Evolutionary conservation across 1,284 basidiomycete species (phyloP), one percentile per base, ranked within the genome.

Genomic region (Ceratorhiza oryzae-sativae): DNA sequence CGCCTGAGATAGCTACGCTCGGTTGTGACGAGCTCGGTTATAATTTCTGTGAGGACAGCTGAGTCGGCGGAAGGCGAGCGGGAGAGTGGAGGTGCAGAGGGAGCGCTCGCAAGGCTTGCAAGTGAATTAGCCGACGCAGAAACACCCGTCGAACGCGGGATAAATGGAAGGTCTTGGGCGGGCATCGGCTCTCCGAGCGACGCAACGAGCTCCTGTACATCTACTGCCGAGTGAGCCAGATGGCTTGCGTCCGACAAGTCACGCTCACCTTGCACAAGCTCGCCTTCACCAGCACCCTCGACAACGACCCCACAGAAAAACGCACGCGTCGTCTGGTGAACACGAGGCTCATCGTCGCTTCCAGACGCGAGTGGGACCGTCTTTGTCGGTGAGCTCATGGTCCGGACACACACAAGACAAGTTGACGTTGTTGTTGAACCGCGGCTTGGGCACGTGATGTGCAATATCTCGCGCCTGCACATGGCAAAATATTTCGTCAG

Each of bases 271-370:
- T 89, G 87, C 51, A 89, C 84, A 68, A 92, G 84, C 75, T 83
- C 84, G 1, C 88, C 89, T 76, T 86, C 84, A 73, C 89, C 88
- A 45, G 88, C 86, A 62, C 88, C 90, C 80, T 93, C 91, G 32
- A 93, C 89, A 23, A 93, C 91, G 39, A 93, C 90, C 42, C 89
- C 89, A 76, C 90, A 92, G 79, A 89, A 91, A 80, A 93, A 93
- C 34, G 88, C 88, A 78, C 91, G 89, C 78, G 84, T 89, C 1
- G 88, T 93, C 73, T 25, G 41, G 32, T 59, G 41, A 34, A 56
- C 39, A 15, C 67, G 36, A 3, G 67, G 67, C 45, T 70, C 67
- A 30, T 70, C 67, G 23, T 70, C 67, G 42, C 67, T 70, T 18
- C 53, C 67, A 48, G 67, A 32, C 39, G 67, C 67, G 25, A 70